Conservation (phyloP, 768 basidiomycete species). For the Tylopilus plumbeoviolaceoides region DNA sequence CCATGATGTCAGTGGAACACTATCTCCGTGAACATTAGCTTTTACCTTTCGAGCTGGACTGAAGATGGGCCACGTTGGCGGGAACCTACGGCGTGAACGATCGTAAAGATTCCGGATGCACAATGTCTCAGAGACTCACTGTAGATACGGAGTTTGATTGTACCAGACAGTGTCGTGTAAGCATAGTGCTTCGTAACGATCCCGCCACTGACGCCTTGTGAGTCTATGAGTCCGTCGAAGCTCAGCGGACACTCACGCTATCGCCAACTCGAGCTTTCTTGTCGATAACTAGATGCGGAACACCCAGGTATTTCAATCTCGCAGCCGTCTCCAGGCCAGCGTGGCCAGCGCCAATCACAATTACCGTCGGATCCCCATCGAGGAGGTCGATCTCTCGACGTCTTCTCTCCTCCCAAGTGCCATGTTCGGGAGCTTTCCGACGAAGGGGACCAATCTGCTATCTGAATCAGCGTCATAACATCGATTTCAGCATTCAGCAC, state of each 20-base stretch:
- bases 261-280: conserved; percentile 50
- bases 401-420: conserved; percentile 44
- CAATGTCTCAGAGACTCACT: background rate
- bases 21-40: too few species aligned
- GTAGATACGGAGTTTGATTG: conserved; percentile 52
- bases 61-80: conserved; percentile 35
- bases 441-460: background rate
- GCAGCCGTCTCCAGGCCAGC: conserved; percentile 63
- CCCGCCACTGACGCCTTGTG: conserved; percentile 41
- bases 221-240: background rate
- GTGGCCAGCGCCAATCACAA: conserved; percentile 65
- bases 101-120: background rate
- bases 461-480: background rate
- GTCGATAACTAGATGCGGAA: conserved; percentile 55
- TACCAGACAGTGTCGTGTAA: conserved; percentile 53
- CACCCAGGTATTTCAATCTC: conserved; percentile 53
- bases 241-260: conserved; percentile 19
- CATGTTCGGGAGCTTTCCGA: background rate
- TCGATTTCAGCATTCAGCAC: background rate
- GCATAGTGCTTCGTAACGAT: conserved; percentile 54
- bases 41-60: too few species aligned
- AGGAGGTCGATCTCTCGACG: conserved; percentile 31
- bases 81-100: conserved; percentile 37
- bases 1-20: too few species aligned
- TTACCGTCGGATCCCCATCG: conserved; percentile 48